A percentile compares a stretch with the other conserved stretches of the same genome.
Conservation (phyloP, 2,329 filamentous ascomycete genomes). For the Trichoderma lentiforme region DNA sequence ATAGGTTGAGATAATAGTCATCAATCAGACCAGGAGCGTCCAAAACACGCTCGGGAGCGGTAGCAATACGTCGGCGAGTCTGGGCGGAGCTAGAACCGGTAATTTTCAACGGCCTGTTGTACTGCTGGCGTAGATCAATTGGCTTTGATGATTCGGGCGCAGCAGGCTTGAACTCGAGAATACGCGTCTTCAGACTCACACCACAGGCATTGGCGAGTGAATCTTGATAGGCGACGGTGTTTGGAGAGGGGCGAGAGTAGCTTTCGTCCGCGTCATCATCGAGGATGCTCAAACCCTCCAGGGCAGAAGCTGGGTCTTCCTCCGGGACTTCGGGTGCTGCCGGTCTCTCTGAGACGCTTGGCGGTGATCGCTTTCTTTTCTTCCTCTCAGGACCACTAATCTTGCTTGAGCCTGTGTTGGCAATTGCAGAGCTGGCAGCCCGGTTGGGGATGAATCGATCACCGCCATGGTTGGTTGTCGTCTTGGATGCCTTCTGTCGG, state of each 20-base stretch:
- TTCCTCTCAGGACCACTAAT: conserved; percentile 69
- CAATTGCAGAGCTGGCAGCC: conserved; percentile 80
- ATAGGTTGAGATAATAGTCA: conserved; percentile 97
- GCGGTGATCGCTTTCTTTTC: conserved; percentile 67
- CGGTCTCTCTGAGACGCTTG: conserved; percentile 63
- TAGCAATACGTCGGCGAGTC: conserved; percentile 86
- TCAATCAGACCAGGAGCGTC: conserved; percentile 95
- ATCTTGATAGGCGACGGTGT: conserved; percentile 87
- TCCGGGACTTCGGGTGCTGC: conserved; percentile 72
- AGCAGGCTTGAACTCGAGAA: conserved; percentile 96
- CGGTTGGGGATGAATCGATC: conserved; percentile 98
- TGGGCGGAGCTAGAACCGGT: conserved; percentile 72
- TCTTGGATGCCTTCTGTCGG: conserved; percentile 66
- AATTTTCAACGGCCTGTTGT: conserved; percentile 91
- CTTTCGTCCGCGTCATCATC: conserved; percentile 61
- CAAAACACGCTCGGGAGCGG: conserved; percentile 90
- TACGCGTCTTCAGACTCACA: conserved; percentile 88
- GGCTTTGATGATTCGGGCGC: conserved; percentile 98
- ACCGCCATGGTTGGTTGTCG: conserved; percentile 72
- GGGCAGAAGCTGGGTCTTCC: conserved; percentile 73
- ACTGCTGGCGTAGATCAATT: conserved; percentile 94
- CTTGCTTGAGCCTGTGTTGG: conserved; percentile 79
- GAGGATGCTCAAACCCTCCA: conserved; percentile 77
- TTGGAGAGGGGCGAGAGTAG: conserved; percentile 77
- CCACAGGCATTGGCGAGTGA: conserved; percentile 88